These are phyloP conservation scores for Pythium brachiatum DNA, from an alignment of 352 stramenopile species.

Conservation along the genomic window DNA sequence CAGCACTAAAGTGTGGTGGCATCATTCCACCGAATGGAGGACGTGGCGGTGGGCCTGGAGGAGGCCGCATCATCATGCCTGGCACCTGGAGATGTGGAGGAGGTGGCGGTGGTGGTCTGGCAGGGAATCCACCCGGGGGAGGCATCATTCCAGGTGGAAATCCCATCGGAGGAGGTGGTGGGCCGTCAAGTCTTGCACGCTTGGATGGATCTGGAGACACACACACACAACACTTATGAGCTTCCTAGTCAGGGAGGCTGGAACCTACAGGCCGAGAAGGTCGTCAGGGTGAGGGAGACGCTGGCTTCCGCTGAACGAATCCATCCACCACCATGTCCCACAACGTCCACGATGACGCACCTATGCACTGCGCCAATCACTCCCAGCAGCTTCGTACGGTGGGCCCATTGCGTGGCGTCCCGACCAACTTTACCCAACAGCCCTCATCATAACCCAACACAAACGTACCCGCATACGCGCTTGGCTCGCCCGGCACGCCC, in stretches of 20 bases:
- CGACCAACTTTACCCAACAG: not conserved
- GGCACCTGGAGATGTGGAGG: constrained; percentile 44
- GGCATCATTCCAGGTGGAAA: constrained; percentile 48
- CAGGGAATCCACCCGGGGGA: constrained; percentile 40
- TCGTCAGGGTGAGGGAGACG: not conserved
- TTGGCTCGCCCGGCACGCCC: constrained; percentile 58
- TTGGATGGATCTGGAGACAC: constrained; percentile 32
- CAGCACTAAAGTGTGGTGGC: constrained; percentile 22
- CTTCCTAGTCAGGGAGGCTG: not conserved
- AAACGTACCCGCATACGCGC: constrained; percentile 23
- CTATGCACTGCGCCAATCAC: constrained; percentile 3
- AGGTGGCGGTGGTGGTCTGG: constrained; percentile 35
- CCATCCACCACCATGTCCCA: not conserved
- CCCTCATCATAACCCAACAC: not conserved
- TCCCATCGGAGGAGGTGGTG: constrained; percentile 30
- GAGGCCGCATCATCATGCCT: constrained; percentile 54
- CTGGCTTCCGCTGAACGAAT: not conserved
- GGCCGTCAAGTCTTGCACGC: constrained; percentile 42
- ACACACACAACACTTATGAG: not conserved
- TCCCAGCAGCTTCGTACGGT: not conserved
- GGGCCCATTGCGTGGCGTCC: not conserved
- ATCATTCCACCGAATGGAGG: constrained; percentile 31
- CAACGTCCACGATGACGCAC: constrained; percentile 12
- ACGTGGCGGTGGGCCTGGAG: constrained; percentile 30
- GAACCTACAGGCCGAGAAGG: not conserved